Evolutionary conservation across 2,329 filamentous ascomycete species (phyloP).

Genomic region (Zymoseptoria tritici): DNA sequence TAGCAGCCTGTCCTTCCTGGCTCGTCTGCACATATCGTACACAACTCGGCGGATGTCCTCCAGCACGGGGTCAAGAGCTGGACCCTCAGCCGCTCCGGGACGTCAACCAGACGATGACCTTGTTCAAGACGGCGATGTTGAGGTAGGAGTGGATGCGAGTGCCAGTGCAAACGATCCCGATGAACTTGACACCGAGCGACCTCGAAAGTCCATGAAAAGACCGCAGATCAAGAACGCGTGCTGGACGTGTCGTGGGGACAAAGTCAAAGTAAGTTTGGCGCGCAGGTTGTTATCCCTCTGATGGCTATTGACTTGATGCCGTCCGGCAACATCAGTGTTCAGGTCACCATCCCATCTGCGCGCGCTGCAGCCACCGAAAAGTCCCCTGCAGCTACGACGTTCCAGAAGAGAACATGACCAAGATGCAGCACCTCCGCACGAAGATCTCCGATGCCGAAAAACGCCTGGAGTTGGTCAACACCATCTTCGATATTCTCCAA

Average conservation of each 20-base stretch:
- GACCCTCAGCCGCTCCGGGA: not conserved
- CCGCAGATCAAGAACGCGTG: not conserved
- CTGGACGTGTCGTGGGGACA: not conserved
- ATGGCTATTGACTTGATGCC: not conserved
- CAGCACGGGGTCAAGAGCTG: not conserved
- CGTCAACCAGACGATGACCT: not conserved
- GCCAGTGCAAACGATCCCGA: not conserved
- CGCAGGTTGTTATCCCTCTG: not conserved
- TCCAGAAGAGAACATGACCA: conserved; percentile 14
- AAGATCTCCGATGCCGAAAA: conserved; percentile 10
- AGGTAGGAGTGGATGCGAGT: not conserved
- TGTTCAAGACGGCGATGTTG: not conserved
- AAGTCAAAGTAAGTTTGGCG: not conserved
- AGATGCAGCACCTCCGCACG: conserved; percentile 15
- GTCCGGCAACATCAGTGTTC: conserved; percentile 5
- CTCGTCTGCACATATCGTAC: not conserved
- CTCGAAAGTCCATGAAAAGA: not conserved
- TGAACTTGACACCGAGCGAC: not conserved
- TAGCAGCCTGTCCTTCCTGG: not conserved
- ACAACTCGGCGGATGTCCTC: not conserved
- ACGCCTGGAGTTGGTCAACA: conserved; percentile 9
- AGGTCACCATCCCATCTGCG: conserved; percentile 15
- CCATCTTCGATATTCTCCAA: conserved; percentile 13
- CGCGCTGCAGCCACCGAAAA: conserved; percentile 6
- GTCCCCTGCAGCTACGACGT: conserved; percentile 18